A percentile compares a stretch with the other conserved stretches of the same genome.
Conservation (phyloP, 306 rosid genomes). For the Cicer arietinum region DNA sequence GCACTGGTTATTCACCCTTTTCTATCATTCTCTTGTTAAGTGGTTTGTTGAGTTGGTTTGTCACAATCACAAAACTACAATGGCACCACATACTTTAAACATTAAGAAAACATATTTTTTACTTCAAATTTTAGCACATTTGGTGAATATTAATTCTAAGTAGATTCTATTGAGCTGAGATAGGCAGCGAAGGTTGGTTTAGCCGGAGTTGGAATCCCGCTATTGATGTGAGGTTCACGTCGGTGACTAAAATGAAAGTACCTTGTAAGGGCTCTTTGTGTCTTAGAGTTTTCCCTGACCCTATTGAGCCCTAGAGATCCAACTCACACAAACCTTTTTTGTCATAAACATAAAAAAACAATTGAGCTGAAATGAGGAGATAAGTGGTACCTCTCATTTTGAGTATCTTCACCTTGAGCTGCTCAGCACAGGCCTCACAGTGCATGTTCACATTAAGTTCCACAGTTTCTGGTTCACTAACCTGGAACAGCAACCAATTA, state of each 20-base stretch:
- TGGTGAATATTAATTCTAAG: neutral
- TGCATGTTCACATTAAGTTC: slow-evolving; percentile 90
- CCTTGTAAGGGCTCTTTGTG: too few species aligned
- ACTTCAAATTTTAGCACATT: neutral
- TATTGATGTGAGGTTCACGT: too few species aligned
- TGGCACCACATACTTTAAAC: slow-evolving; percentile 1
- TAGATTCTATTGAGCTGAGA: neutral
- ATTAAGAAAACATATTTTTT: slow-evolving; percentile 17
- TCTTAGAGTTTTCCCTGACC: too few species aligned
- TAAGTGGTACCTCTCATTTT: slow-evolving; percentile 77
- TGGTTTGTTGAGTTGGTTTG: slow-evolving; percentile 20
- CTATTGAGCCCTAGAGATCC: too few species aligned
- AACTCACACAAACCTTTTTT: too few species aligned
- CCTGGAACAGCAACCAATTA: slow-evolving; percentile 57
- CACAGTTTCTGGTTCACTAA: slow-evolving; percentile 63
- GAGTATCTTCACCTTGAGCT: slow-evolving; percentile 79
- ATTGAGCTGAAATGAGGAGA: neutral
- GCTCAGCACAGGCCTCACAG: slow-evolving; percentile 91
- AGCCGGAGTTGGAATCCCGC: too few species aligned
- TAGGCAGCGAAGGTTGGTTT: too few species aligned
- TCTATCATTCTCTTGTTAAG: neutral
- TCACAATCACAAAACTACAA: slow-evolving; percentile 20
- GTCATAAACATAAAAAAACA: neutral
- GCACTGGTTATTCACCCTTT: too few species aligned
- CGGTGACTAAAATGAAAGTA: too few species aligned